Percentiles rank a stretch among this genome's conserved stretches.
Evolutionary conservation across 768 basidiomycete genomes (phyloP).

Genomic region (Sutorius australiensis): DNA sequence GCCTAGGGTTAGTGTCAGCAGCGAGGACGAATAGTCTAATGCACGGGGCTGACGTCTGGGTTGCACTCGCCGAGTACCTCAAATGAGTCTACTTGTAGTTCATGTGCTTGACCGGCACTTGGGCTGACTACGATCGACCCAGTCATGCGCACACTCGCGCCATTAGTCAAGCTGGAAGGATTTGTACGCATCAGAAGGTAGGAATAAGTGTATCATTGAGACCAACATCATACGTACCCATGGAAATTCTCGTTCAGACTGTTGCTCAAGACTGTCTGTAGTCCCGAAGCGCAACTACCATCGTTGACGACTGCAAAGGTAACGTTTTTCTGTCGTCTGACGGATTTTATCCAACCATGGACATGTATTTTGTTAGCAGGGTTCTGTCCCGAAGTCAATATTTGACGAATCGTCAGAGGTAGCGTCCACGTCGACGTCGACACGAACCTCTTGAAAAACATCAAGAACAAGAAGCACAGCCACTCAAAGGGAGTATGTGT

Average conservation of each 20-base stretch:
- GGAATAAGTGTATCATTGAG: neutral
- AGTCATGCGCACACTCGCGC: slow-evolving; percentile 48
- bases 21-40: neutral
- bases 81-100: slow-evolving; percentile 47
- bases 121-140: slow-evolving; percentile 46
- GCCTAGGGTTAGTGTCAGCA: slow-evolving; percentile 38
- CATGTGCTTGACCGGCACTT: slow-evolving; percentile 49
- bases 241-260: slow-evolving; percentile 14
- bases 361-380: slow-evolving; percentile 37
- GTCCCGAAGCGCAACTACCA: slow-evolving; percentile 63
- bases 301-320: slow-evolving; percentile 81
- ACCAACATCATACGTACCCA: slow-evolving; percentile 5
- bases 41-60: slow-evolving; percentile 41
- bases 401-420: slow-evolving; percentile 35
- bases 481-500: slow-evolving; percentile 7
- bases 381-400: slow-evolving; percentile 26
- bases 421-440: slow-evolving; percentile 27
- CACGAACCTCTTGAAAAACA: slow-evolving; percentile 29
- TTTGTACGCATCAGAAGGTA: slow-evolving; percentile 4
- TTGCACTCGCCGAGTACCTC: slow-evolving; percentile 55
- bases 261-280: slow-evolving; percentile 73
- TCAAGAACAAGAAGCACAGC: slow-evolving; percentile 22
- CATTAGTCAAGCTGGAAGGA: slow-evolving; percentile 44
- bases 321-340: slow-evolving; percentile 84
- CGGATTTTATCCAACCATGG: slow-evolving; percentile 83